These are phyloP conservation scores for Bonia amplexicaulis DNA, from an alignment of 176 grass and related monocot species.

Conservation along the genomic window DNA sequence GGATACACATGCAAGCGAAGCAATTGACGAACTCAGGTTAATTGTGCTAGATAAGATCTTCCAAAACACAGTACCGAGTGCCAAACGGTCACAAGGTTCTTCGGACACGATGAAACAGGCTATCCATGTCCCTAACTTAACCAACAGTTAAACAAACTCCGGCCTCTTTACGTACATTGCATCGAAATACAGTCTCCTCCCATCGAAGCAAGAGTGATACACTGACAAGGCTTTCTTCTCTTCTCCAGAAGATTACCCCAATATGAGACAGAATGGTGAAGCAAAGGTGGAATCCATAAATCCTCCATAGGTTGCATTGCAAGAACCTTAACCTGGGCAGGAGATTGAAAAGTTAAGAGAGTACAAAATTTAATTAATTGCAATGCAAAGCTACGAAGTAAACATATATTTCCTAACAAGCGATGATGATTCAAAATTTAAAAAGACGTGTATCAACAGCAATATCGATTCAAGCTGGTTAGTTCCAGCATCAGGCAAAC, in stretches of 20 bases:
- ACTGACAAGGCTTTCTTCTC: slow-evolving; percentile 9
- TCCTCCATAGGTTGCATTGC: slow-evolving; percentile 7
- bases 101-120: background rate
- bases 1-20: background rate
- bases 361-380: background rate
- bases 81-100: background rate
- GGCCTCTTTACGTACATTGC: slow-evolving; percentile 26
- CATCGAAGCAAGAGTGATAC: slow-evolving; percentile 5
- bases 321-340: slow-evolving; percentile 23
- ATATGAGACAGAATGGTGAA: background rate
- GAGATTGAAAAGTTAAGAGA: background rate
- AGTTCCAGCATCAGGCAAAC: background rate
- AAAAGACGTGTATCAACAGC: background rate
- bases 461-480: background rate
- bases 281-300: background rate
- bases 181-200: background rate
- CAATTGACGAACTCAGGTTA: slow-evolving; percentile 15
- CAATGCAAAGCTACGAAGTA: background rate
- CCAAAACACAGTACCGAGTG: background rate
- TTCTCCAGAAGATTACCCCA: background rate
- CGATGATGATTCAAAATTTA: background rate
- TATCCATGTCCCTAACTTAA: slow-evolving; percentile 31
- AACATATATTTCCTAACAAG: background rate
- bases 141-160: slow-evolving; percentile 17
- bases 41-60: background rate